Base-by-base conservation (phyloP, 1,139 yeast genomes). In the Suhomyces terraborum region DNA sequence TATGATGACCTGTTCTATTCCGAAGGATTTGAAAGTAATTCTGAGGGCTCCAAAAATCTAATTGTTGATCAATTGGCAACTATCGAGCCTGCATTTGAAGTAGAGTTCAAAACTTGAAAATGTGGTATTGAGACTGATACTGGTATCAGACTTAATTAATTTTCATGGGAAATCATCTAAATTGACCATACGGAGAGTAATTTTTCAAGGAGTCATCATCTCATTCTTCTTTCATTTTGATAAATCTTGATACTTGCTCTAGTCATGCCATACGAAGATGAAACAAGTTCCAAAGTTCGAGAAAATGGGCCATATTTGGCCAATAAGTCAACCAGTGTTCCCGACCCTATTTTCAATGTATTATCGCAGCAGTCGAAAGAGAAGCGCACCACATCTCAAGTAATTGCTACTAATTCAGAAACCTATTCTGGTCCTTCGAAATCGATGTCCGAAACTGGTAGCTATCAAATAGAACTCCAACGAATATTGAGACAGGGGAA, bases 1-100 rank as follows among this genome's bases (percentile, higher is more conserved):
- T 67, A 67, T 48, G 57, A 55, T 27, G 51, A 46, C 12, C 8
- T 24, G 8, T 20, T 23, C 16, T 35, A 38, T 23, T 18, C 25
- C 16, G 9, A 27, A 6, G 21, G 32, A 12, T 19, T 20, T 9
- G 23, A 17, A 13, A n/a, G 17, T 13, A 18, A 30, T 12, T 3
- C n/a, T 10, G 4, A 7, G 8, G 9, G 4, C 16, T 14, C 17
- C 3, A 14, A 30, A 12, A 12, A 2, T 5, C 18, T 19, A 4
- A n/a, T 20, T 3, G 22, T 10, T 9, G 35, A 25, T 6, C 31
- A 16, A 29, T 36, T 36, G 16, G 35, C 25, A 10, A 24, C 23
- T 8, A 28, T 3, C 18, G 32, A 18, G 22, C 26, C 26, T 23
- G n/a, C 27, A 3, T 24, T 10, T 6, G 12, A 12, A 12, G 8